These are phyloP conservation scores for Acacia crassicarpa DNA, from an alignment of 306 rosid genomes.

Conservation along the genomic window DNA sequence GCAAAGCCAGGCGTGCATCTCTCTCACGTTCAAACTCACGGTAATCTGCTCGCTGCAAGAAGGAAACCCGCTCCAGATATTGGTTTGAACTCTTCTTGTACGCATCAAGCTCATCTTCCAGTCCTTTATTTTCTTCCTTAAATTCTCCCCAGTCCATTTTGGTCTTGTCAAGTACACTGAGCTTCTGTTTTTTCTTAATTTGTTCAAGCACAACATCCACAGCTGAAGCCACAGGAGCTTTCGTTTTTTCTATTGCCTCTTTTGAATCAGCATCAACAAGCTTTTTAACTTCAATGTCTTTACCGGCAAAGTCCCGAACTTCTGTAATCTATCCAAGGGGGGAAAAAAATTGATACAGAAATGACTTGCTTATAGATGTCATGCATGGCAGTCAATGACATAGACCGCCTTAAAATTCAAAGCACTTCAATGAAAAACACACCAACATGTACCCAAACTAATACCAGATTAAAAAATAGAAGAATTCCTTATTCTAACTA, in stretches of 20 bases:
- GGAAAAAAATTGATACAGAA: conserved; percentile 22
- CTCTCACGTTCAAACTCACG: conserved; percentile 97
- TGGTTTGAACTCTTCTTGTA: conserved; percentile 98
- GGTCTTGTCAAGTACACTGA: conserved; percentile 94
- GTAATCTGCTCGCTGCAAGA: conserved; percentile 91
- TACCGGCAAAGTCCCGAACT: conserved; percentile 96
- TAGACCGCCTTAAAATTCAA: neutral
- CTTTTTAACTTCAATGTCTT: conserved; percentile 84
- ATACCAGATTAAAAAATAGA: conserved; percentile 10
- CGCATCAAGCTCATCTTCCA: conserved; percentile 90
- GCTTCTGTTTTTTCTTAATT: conserved; percentile 92
- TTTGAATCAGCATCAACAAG: conserved; percentile 83
- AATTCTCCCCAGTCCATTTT: conserved; percentile 98
- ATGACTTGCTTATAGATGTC: neutral
- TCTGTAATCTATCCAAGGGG: conserved; percentile 69
- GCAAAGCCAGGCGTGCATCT: conserved; percentile 84
- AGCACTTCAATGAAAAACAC: conserved; percentile 20
- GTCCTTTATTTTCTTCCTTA: conserved; percentile 79
- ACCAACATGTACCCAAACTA: neutral
- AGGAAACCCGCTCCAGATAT: conserved; percentile 83
- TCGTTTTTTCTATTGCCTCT: conserved; percentile 74
- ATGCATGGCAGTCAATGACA: conserved; percentile 10
- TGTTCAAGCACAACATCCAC: conserved; percentile 89
- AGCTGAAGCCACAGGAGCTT: conserved; percentile 72
- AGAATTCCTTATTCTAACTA: neutral